Base-by-base conservation (phyloP, 768 basidiomycete species). In the Arthromyces matolae region DNA sequence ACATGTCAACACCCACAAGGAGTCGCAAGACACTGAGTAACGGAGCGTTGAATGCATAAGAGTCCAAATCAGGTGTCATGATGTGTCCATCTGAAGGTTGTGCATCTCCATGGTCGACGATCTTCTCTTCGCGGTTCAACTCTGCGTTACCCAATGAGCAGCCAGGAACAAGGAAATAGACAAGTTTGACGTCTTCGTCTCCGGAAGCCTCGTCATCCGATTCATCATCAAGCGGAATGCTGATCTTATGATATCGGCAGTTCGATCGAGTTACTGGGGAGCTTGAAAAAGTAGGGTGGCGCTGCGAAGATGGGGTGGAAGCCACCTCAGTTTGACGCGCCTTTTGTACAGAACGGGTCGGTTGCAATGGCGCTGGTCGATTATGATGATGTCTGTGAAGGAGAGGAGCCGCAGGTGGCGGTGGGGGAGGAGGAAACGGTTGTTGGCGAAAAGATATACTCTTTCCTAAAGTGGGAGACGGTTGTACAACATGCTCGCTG, bases 211-310 rank as follows among this genome's bases (percentile, higher is more conserved):
- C 49, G 28, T 50, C 49, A 33, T 50, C 49, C 19, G 47, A 49
- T n/a, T 50, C 49, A 33, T 50, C 49, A 19, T 50, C 49, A 8
- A 50, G 68, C 1, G 82, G 83, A 18, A 87, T 60, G 52, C 80
- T 82, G 57, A 87, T 81, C 50, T 76, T 79, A 58, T 81, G 83
- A 61, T 80, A 87, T 32, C 80, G 79, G 54, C 85, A 87, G 44
- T 85, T 75, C 3, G 85, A 85, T 5, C 85, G 77, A 13, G 83
- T 85, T 6, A 80, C 75, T 0, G 80, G 81, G 2, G 80, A 73
- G 45, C 64, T 71, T 10, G 64, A 55, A 29, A 51, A 8, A 59
- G 62, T 19, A 56, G 47, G 51, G 60, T 22, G 50, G 36, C 37
- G 52, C 10, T 51, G 47, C 20, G 20, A 45, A 16, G 53, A 42